Evolutionary conservation across 768 basidiomycete species (phyloP), one percentile per base, ranked within the genome.

Genomic region (Mycena albidolilacea): DNA sequence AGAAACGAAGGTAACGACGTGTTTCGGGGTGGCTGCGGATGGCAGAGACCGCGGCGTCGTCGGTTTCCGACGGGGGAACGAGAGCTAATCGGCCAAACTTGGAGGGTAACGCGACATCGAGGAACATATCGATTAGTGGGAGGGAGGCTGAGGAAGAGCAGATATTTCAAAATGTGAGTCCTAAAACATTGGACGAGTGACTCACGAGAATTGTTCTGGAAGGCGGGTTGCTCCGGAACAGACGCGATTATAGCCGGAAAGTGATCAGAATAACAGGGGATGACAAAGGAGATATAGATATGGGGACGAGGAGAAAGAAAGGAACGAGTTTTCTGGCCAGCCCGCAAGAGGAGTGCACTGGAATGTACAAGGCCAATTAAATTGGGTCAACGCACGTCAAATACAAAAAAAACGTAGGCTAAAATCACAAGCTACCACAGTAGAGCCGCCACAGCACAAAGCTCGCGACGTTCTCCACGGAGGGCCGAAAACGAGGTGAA

Each of bases 1-100:
- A 75, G 74, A 84, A 83, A 19, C 80, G 81, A 12, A 88, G 79
- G 75, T 84, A 85, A 66, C 80, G 80, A 4, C 82, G 80, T 4
- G 83, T 82, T 43, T 78, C 78, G 5, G 87, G 83, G 76, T 86
- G 82, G 10, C 80, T 78, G 4, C 87, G 85, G 46, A 86, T 79
- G n/a, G 76, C 52, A 19, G 84, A 79, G 3, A 82, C 79, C 1
- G 74, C 76, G 70, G 80, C 81, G 76, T 88, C 87, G 64, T 87
- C 82, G 3, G 69, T 72, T 7, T 81, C 66, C 41, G 70, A 67
- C 19, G 87, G 87, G 0, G 82, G 81, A 14, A 79, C 77, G 17
- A 87, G 81, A 30, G 72, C 77, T 17, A 88, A 68, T 69, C 84
- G 80, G 23, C 81, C 82, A 60, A 80, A 72, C 59, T 72, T 75